Percentiles rank a stretch among this genome's conserved stretches.
These are phyloP conservation scores for Myxozyma geophila DNA, from an alignment of 805 yeast genomes.

Conservation along the genomic window DNA sequence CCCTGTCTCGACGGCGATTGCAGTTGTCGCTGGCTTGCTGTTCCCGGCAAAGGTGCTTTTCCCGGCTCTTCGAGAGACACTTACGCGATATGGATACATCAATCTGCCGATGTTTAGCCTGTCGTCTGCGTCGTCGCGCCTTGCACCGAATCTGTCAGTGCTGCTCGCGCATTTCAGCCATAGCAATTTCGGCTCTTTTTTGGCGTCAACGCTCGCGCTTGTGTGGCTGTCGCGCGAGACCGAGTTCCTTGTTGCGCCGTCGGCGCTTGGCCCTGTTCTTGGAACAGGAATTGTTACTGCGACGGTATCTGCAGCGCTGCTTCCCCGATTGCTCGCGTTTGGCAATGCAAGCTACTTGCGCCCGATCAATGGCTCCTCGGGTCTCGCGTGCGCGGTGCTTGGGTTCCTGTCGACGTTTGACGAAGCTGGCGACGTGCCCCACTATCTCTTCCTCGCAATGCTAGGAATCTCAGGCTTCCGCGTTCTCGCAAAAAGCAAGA, in stretches of 20 bases:
- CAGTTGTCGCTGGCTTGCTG: conserved; percentile 3
- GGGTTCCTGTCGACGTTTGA: conserved; percentile 30
- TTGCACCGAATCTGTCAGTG: conserved; percentile 15
- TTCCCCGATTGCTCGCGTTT: conserved; percentile 21
- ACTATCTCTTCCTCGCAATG: conserved; percentile 13
- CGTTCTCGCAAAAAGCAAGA: conserved; percentile 14
- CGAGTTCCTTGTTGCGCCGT: conserved; percentile 26
- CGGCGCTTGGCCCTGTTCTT: conserved; percentile 17
- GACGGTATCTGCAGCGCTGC: conserved; percentile 19
- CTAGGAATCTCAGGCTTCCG: conserved; percentile 12
- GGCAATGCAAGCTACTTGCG: neutral
- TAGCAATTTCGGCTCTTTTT: conserved; percentile 9
- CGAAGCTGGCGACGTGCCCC: conserved; percentile 34
- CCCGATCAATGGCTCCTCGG: conserved; percentile 25
- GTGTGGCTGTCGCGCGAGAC: conserved; percentile 31
- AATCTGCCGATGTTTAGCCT: conserved; percentile 16
- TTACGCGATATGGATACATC: conserved; percentile 25
- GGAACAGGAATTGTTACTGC: conserved; percentile 15
- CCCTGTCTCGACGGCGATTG: conserved; percentile 26
- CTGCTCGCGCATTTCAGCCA: conserved; percentile 23
- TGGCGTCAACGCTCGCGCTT: conserved; percentile 18
- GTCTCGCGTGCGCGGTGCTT: conserved; percentile 26
- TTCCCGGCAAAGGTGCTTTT: conserved; percentile 17
- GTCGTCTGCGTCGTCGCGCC: neutral
- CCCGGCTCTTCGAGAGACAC: conserved; percentile 13